Conservation (phyloP, 2,329 filamentous ascomycete species). For the Aureobasidium uvarum region DNA sequence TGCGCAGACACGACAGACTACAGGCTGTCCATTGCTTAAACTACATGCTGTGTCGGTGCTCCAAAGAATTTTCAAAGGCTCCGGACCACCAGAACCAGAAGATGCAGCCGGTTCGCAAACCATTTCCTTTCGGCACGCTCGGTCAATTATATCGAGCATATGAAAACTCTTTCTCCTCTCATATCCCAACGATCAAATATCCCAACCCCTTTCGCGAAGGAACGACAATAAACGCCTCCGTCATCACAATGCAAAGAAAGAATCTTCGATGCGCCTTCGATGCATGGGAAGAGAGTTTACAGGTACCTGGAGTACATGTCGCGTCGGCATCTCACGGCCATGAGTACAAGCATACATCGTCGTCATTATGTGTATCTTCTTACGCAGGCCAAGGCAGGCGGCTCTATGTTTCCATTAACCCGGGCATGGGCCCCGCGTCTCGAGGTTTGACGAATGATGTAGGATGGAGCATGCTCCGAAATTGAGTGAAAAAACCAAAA, state of each 20-base stretch:
- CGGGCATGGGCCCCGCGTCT: background rate
- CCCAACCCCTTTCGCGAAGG: background rate
- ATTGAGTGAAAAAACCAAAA: too few species aligned
- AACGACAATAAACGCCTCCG: background rate
- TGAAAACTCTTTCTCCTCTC: constrained; percentile 5
- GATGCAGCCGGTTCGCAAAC: background rate
- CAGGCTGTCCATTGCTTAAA: background rate
- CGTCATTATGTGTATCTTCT: background rate
- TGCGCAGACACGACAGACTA: background rate
- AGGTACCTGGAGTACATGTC: background rate
- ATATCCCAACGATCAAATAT: constrained; percentile 14
- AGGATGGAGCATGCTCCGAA: background rate
- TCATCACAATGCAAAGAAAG: background rate
- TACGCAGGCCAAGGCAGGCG: constrained; percentile 19
- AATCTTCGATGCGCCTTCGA: constrained; percentile 10
- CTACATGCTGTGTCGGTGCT: background rate
- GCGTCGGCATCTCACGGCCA: constrained; percentile 6
- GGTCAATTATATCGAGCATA: constrained; percentile 7
- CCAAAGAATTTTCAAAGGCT: background rate
- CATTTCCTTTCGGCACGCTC: background rate
- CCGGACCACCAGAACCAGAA: background rate
- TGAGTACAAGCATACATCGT: background rate
- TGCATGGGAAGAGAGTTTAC: background rate
- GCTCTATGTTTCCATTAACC: background rate
- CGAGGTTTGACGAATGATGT: background rate